A percentile compares a stretch with the other conserved stretches of the same genome.
phyloP scores from a whole-genome alignment of 1,284 basidiomycete genomes.

The Exobasidium rhododendri region DNA sequence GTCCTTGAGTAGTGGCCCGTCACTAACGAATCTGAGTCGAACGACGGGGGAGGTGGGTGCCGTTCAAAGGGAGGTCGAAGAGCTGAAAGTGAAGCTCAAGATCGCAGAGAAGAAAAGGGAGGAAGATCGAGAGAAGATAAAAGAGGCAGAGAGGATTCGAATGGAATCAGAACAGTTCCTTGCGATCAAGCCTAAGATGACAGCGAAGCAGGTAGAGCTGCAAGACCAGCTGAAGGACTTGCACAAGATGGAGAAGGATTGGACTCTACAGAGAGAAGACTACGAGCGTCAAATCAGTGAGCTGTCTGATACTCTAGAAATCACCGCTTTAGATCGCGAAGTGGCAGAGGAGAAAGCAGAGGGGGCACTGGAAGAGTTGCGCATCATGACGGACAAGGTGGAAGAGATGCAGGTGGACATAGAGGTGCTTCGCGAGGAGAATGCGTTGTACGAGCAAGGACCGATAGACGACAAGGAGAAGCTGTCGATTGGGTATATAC shows the following conservation, averaged over 20 bases:
- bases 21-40: background rate
- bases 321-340: slow-evolving; percentile 92
- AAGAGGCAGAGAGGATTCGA: slow-evolving; percentile 78
- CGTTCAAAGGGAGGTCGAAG: slow-evolving; percentile 56
- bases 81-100: slow-evolving; percentile 76
- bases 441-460: slow-evolving; percentile 44
- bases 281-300: slow-evolving; percentile 13
- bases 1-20: slow-evolving; percentile 20
- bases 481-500: slow-evolving; percentile 59
- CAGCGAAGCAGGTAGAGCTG: slow-evolving; percentile 32
- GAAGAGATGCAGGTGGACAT: slow-evolving; percentile 83
- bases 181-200: slow-evolving; percentile 72
- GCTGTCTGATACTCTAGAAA: slow-evolving; percentile 69
- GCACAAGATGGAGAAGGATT: slow-evolving; percentile 42
- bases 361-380: slow-evolving; percentile 70
- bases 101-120: slow-evolving; percentile 80
- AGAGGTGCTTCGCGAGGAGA: slow-evolving; percentile 67
- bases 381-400: slow-evolving; percentile 71
- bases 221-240: slow-evolving; percentile 40
- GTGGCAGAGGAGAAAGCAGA: slow-evolving; percentile 93
- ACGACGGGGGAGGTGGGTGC: slow-evolving; percentile 26
- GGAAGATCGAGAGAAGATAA: slow-evolving; percentile 78
- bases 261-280: slow-evolving; percentile 30
- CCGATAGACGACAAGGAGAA: slow-evolving; percentile 14
- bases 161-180: slow-evolving; percentile 80